A percentile compares a stretch with the other conserved stretches of the same genome.
Evolutionary conservation across 768 basidiomycete species (phyloP).

Genomic region (Leccinellum albellum): DNA sequence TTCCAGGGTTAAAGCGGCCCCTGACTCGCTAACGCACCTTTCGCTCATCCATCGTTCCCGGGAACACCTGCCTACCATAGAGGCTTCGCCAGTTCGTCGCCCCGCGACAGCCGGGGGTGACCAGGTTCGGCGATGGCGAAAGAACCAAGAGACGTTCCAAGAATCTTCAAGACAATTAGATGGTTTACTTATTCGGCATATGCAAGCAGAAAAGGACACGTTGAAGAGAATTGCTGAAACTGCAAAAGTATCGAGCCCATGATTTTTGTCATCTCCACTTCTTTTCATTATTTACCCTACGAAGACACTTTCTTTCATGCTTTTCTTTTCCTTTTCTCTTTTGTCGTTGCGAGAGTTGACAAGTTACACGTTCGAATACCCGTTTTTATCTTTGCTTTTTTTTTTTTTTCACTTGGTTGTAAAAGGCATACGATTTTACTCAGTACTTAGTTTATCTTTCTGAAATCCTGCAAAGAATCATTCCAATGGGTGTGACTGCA

Average conservation of each 20-base stretch:
- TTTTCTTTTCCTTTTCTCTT: constrained; percentile 1
- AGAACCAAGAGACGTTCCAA: constrained; percentile 36
- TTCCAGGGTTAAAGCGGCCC: constrained; percentile 38
- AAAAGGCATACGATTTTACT: constrained; percentile 24
- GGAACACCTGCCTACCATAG: constrained; percentile 32
- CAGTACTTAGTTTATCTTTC: constrained; percentile 14
- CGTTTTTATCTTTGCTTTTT: constrained; percentile 16
- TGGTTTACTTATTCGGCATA: constrained; percentile 77
- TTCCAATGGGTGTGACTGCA: constrained; percentile 8
- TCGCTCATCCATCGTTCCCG: constrained; percentile 40
- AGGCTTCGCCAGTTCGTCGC: constrained; percentile 9
- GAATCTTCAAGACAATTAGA: constrained; percentile 67
- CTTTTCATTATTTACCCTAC: constrained; percentile 13
- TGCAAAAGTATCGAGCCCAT: constrained; percentile 33
- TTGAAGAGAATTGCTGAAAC: constrained; percentile 69
- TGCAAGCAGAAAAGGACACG: constrained; percentile 78
- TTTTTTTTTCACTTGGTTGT: constrained; percentile 21
- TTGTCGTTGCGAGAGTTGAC: constrained; percentile 5
- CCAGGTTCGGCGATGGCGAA: constrained; percentile 27
- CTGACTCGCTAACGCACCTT: constrained; percentile 30
- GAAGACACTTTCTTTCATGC: background rate
- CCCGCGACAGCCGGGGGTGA: constrained; percentile 19
- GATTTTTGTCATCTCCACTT: constrained; percentile 2
- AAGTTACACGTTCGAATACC: constrained; percentile 25
- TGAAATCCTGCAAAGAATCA: background rate